Evolutionary conservation across 2,329 filamentous ascomycete species (phyloP).

Genomic region (Cordyceps javanica): DNA sequence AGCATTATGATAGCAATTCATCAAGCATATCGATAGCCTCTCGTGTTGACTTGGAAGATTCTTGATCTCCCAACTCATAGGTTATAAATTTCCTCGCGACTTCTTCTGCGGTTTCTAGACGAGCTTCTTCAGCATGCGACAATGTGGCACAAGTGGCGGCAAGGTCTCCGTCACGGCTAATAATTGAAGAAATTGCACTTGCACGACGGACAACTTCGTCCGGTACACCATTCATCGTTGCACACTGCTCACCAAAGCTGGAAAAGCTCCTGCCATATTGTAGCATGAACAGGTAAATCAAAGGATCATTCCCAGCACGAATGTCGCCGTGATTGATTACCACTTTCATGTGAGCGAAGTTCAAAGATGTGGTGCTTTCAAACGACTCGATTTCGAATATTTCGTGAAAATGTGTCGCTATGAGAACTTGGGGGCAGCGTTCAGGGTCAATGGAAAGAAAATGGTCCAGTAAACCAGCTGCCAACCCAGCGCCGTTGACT

Average conservation of each 20-base stretch:
- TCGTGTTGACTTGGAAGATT: background rate
- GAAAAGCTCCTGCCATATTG: slow-evolving; percentile 61
- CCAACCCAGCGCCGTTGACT: slow-evolving; percentile 52
- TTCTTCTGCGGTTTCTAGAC: slow-evolving; percentile 60
- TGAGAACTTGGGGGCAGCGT: slow-evolving; percentile 50
- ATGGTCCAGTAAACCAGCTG: slow-evolving; percentile 51
- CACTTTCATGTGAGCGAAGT: slow-evolving; percentile 68
- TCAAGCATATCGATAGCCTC: background rate
- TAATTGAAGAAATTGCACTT: slow-evolving; percentile 62
- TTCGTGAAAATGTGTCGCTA: slow-evolving; percentile 62
- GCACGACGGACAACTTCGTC: slow-evolving; percentile 66
- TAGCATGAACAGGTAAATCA: slow-evolving; percentile 71
- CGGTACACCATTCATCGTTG: slow-evolving; percentile 79
- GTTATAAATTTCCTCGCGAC: slow-evolving; percentile 53
- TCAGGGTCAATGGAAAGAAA: slow-evolving; percentile 39
- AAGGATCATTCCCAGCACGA: slow-evolving; percentile 48
- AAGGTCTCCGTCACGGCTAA: slow-evolving; percentile 69
- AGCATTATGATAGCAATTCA: background rate
- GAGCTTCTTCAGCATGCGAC: slow-evolving; percentile 54
- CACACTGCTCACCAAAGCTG: slow-evolving; percentile 83
- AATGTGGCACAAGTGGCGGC: slow-evolving; percentile 64
- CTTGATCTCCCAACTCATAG: slow-evolving; percentile 15
- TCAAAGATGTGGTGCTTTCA: slow-evolving; percentile 39
- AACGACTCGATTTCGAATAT: slow-evolving; percentile 63
- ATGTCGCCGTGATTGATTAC: slow-evolving; percentile 46